Base-by-base conservation (phyloP, 805 yeast species). In the Kazachstania bromeliacearum region DNA sequence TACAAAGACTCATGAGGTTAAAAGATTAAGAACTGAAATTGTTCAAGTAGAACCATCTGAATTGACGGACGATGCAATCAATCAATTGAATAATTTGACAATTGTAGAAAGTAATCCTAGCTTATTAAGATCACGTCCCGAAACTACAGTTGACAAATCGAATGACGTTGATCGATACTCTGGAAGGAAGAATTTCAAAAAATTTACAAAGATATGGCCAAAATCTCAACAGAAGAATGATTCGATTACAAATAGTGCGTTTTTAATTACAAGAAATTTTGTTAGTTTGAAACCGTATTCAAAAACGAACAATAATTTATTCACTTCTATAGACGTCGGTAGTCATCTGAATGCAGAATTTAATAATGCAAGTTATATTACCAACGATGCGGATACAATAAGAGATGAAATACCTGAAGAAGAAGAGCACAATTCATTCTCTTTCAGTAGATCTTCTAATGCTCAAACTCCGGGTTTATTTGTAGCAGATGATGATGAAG, bases 101-200 rank as follows among this genome's bases (percentile, higher is more conserved):
- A 53, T 66, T 13, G 63, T 66, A 2, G 68, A 47, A 26, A 23
- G 35, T 1, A 46, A 62, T 35, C 42, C 47, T 1, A 38, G 44
- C 5, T 48, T 55, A 2, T 23, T 59, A 5, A 35, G 40, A 4
- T 33, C 50, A 7, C 4, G 24, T 14, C 7, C 8, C n/a, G 18
- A 15, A 13, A 9, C 28, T n/a, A n/a, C 17, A 30, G 13, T n/a
- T 9, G 25, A 17, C n/a, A 20, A 17, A 9, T 7, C 14, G 4
- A 21, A 7, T 12, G 38, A 33, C 21, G 27, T 25, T 16, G 38
- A 41, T 26, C 38, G 42, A 1, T 45, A 43, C 13, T 57, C 64
- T 61, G 54, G 50, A 1, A 42, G 69, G 9, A 64, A 58, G 39
- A 66, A 67, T 41, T 67, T 60, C 41, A 68, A 68, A 36, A 51